Conservation (phyloP, 202 grass and related monocot genomes). For the Sporobolus alterniflorus region DNA sequence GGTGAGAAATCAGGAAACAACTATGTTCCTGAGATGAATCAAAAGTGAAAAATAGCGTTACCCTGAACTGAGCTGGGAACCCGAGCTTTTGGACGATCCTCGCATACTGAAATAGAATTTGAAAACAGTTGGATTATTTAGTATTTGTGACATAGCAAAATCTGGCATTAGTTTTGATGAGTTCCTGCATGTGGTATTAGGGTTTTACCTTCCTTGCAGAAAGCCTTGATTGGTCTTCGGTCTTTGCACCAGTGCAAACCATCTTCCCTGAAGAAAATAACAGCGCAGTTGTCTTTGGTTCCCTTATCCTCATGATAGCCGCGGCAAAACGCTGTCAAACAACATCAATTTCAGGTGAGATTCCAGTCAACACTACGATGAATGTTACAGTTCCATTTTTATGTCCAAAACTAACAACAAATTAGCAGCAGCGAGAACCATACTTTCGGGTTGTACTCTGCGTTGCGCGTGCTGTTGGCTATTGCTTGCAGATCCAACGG, state of each 20-base stretch:
- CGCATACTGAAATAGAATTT: not conserved
- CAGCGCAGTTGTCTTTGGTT: slow-evolving; percentile 88
- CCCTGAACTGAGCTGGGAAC: slow-evolving; percentile 6
- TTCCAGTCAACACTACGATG: not conserved
- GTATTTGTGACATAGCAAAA: not conserved
- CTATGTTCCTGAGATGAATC: not conserved
- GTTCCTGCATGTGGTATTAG: not conserved
- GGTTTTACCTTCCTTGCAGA: slow-evolving; percentile 70
- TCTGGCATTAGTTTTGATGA: not conserved
- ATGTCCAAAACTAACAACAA: not conserved
- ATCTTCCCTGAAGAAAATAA: slow-evolving; percentile 98
- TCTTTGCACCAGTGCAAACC: slow-evolving; percentile 85
- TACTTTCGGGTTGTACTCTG: slow-evolving; percentile 35
- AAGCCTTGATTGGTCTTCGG: slow-evolving; percentile 72
- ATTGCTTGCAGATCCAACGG: slow-evolving; percentile 5
- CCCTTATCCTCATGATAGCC: slow-evolving; percentile 96
- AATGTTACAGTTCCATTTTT: not conserved
- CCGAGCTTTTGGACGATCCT: slow-evolving; percentile 17
- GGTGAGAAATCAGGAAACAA: not conserved
- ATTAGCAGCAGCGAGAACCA: not conserved
- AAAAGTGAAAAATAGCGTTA: not conserved
- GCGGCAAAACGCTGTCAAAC: slow-evolving; percentile 79
- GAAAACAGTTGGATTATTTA: not conserved
- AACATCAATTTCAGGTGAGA: too few species aligned
- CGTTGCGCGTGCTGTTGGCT: slow-evolving; percentile 13